phyloP scores from a whole-genome alignment of 768 basidiomycete genomes.

The Russula ochroleuca region DNA sequence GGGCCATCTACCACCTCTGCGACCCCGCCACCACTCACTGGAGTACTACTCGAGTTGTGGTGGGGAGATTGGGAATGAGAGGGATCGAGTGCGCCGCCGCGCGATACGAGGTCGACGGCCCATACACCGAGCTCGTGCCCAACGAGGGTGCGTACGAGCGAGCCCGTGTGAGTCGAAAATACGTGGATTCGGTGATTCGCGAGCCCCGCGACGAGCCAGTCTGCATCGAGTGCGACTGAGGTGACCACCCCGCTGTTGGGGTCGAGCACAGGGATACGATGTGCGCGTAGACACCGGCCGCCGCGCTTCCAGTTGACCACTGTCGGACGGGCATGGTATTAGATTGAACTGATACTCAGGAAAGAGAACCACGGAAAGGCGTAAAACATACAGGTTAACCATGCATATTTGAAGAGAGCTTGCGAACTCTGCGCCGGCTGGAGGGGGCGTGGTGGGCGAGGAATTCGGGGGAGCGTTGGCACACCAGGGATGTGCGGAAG shows the following conservation, averaged over 20 bases:
- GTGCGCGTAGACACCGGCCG: constrained; percentile 25
- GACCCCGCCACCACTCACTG: background rate
- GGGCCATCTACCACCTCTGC: constrained; percentile 20
- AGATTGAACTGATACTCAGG: background rate
- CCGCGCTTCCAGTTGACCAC: constrained; percentile 30
- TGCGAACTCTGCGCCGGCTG: constrained; percentile 8
- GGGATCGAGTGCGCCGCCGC: constrained; percentile 44
- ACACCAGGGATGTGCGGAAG: constrained; percentile 8
- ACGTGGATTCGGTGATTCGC: constrained; percentile 82
- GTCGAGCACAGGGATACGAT: constrained; percentile 29
- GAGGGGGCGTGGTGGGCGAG: background rate
- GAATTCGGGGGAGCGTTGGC: constrained; percentile 7
- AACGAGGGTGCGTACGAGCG: constrained; percentile 67
- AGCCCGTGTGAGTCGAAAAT: constrained; percentile 75
- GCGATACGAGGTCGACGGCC: constrained; percentile 76
- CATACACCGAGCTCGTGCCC: constrained; percentile 92
- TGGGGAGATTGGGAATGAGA: constrained; percentile 12
- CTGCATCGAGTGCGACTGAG: constrained; percentile 74
- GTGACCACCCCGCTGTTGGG: constrained; percentile 72
- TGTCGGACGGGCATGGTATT: background rate
- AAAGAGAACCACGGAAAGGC: background rate
- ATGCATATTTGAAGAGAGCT: constrained; percentile 25
- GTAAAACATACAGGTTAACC: constrained; percentile 22
- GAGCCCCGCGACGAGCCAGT: constrained; percentile 86
- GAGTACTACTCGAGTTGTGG: background rate